phyloP scores from a whole-genome alignment of 257 asterid species.

The Voacanga thouarsii region DNA sequence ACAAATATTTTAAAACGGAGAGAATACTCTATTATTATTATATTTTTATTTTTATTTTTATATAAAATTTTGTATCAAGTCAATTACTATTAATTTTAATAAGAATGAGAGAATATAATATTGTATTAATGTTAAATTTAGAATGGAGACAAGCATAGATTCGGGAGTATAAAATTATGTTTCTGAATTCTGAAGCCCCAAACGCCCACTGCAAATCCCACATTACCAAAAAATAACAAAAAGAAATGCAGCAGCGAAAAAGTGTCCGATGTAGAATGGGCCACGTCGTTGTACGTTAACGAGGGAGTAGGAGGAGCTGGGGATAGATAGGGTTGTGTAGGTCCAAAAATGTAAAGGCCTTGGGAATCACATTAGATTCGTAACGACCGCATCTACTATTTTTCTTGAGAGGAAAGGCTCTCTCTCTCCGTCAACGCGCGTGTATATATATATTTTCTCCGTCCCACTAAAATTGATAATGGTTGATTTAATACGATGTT shows the following conservation, averaged over 20 bases:
- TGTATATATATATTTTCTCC: not conserved
- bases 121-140: too few species aligned
- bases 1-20: too few species aligned
- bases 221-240: not conserved
- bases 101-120: too few species aligned
- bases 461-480: not conserved
- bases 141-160: too few species aligned
- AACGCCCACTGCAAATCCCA: constrained; percentile 21
- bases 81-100: too few species aligned
- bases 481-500: too few species aligned
- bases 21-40: too few species aligned
- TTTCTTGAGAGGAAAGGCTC: constrained; percentile 5
- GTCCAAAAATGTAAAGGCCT: not conserved
- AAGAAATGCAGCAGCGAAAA: not conserved
- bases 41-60: too few species aligned
- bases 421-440: not conserved
- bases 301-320: too few species aligned
- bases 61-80: too few species aligned
- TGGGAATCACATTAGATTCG: constrained; percentile 13
- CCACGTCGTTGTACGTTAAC: constrained; percentile 27
- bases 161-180: constrained; percentile 21
- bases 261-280: constrained; percentile 19
- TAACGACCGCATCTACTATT: constrained; percentile 14
- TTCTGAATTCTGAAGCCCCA: constrained; percentile 23
- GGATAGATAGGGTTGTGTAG: too few species aligned